These are phyloP conservation scores for Phytophthora agathidicida DNA, from an alignment of 352 stramenopile genomes.

Conservation along the genomic window DNA sequence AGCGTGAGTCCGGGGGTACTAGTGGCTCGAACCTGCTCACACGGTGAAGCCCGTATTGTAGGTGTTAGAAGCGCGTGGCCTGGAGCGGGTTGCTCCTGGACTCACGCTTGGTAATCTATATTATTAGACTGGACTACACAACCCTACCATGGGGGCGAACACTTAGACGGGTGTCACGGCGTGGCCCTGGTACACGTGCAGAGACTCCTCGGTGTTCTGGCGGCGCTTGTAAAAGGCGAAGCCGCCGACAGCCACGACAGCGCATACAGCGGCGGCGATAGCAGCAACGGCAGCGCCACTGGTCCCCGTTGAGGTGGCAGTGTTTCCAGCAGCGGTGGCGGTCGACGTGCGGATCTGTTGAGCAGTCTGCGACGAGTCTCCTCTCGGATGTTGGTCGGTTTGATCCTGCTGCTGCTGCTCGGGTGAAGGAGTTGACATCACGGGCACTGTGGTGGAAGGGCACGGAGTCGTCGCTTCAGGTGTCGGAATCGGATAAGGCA, in stretches of 20 bases:
- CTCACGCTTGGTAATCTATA: too few relatives aligned
- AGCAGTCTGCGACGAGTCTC: neutral
- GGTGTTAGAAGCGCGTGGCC: too few relatives aligned
- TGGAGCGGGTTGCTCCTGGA: too few relatives aligned
- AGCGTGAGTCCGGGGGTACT: too few relatives aligned
- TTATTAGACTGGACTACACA: too few relatives aligned
- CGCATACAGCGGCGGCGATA: constrained; percentile 25
- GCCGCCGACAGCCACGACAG: constrained; percentile 23
- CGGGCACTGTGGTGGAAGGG: neutral
- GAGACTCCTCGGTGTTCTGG: constrained; percentile 9
- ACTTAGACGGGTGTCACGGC: constrained; percentile 21
- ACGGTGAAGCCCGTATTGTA: too few relatives aligned
- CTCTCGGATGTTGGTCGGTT: neutral
- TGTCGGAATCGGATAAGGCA: neutral
- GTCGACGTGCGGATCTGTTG: constrained; percentile 20
- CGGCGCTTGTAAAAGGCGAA: constrained; percentile 28
- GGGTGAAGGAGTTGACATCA: neutral
- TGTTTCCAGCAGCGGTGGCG: constrained; percentile 4
- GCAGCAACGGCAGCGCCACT: constrained; percentile 16
- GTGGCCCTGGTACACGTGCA: constrained; percentile 18
- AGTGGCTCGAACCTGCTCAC: too few relatives aligned
- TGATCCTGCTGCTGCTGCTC: constrained; percentile 19
- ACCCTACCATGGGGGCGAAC: constrained; percentile 5
- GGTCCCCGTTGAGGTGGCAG: neutral
- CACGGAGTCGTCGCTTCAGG: neutral